Conservation (phyloP, 2,329 filamentous ascomycete genomes). For the Colletotrichum abscissum region DNA sequence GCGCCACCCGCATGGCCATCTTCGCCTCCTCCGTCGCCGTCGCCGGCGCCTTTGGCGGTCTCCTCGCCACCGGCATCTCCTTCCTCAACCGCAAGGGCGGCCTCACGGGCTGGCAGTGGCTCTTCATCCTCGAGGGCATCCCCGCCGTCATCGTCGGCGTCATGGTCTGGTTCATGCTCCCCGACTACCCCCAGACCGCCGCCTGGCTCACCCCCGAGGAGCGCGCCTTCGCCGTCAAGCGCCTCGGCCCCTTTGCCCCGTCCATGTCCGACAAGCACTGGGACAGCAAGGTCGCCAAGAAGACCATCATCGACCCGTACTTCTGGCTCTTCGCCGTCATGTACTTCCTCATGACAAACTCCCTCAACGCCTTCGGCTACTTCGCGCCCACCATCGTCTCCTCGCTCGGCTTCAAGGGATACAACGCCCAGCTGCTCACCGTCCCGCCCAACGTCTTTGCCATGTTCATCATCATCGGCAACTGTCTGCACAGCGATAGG, state of each 20-base stretch:
- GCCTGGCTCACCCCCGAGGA: constrained; percentile 47
- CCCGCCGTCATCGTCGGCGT: constrained; percentile 44
- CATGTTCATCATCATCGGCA: constrained; percentile 46
- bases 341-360: constrained; percentile 48
- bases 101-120: constrained; percentile 69
- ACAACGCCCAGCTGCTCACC: constrained; percentile 48
- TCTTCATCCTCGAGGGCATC: constrained; percentile 67
- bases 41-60: constrained; percentile 70
- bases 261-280: constrained; percentile 49
- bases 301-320: constrained; percentile 46
- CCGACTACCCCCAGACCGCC: constrained; percentile 48
- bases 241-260: constrained; percentile 47
- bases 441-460: constrained; percentile 51
- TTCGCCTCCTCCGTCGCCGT: constrained; percentile 70
- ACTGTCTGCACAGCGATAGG: constrained; percentile 45
- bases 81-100: constrained; percentile 58
- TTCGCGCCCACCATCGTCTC: constrained; percentile 49
- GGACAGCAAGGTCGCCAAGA: constrained; percentile 45
- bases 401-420: constrained; percentile 46
- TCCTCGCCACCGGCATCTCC: constrained; percentile 64
- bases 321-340: constrained; percentile 47
- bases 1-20: constrained; percentile 67
- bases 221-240: constrained; percentile 47
- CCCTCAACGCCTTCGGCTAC: constrained; percentile 48
- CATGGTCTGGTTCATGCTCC: constrained; percentile 45